Evolutionary conservation across 805 yeast species (phyloP), one percentile per base, ranked within the genome.

Genomic region (Saccharomyces eubayanus): DNA sequence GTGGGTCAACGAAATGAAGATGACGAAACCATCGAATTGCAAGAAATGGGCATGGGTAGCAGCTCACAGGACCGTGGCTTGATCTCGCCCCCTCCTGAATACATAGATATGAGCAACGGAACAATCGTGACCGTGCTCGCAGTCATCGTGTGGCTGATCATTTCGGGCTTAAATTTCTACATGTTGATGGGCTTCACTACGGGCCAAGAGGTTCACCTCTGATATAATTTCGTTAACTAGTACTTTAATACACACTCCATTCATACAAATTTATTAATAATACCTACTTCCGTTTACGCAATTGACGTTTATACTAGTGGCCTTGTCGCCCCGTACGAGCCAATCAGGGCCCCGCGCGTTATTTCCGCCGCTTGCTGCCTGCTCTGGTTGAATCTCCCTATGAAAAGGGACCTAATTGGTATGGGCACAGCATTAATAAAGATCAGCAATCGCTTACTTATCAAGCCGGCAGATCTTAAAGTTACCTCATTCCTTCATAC

Each of bases 131-230:
- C 82, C 1, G 54, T 75, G 0, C 51, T 78, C 0, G 87, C 87
- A 0, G 66, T 81, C 1, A 24, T 74, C 0, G 78, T 90, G 5
- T 90, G 96, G 94, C 57, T 80, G 1, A 77, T 84, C 51, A 81
- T 91, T 31, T 72, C 86, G 0, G 76, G 76, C 14, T 74, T 89
- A 60, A 91, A 91, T 66, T 77, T 86, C 50, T 90, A 85, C 64
- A 66, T 82, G 57, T 62, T 82, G 48, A 70, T 77, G 20, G 74
- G 79, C 53, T 72, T 81, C 43, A 76, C 81, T 5, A 59, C 68
- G 28, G 81, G 81, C 12, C 69, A 75, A 57, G 76, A 73, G 43
- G 73, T 72, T 10, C 69, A 68, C 47, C 60, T 73, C 36, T 72
- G 61, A 53, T 16, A 8, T 36, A 36, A 36, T 24, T n/a, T 16